Percentiles rank a stretch among this genome's conserved stretches.
phyloP scores from a whole-genome alignment of 805 yeast species.

The Candida maris region DNA sequence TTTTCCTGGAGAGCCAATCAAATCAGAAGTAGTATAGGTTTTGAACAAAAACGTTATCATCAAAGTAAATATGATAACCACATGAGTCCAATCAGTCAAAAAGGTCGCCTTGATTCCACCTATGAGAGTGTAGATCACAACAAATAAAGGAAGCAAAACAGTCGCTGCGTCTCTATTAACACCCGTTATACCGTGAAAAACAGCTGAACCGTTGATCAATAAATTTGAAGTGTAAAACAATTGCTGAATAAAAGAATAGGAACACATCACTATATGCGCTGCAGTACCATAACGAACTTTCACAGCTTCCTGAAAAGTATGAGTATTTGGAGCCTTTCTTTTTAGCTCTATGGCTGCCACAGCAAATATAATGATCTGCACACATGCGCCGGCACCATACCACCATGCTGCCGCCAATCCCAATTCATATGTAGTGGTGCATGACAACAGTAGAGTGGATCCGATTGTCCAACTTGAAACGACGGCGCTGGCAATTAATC shows the following conservation, averaged over 20 bases:
- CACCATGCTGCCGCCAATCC: constrained; percentile 37
- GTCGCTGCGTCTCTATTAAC: constrained; percentile 33
- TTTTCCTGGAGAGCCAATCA: constrained; percentile 34
- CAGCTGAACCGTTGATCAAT: constrained; percentile 34
- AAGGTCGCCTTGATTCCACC: constrained; percentile 42
- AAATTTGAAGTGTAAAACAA: constrained; percentile 32
- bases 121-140: constrained; percentile 34
- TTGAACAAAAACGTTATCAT: constrained; percentile 28
- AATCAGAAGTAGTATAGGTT: constrained; percentile 28
- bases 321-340: constrained; percentile 35
- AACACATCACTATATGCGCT: constrained; percentile 28
- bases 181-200: constrained; percentile 32
- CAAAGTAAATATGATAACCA: constrained; percentile 33
- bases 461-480: constrained; percentile 38
- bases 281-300: constrained; percentile 30
- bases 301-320: constrained; percentile 34
- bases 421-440: constrained; percentile 29
- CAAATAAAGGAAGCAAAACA: constrained; percentile 35
- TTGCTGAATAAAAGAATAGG: constrained; percentile 27
- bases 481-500: constrained; percentile 35
- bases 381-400: constrained; percentile 34
- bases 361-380: constrained; percentile 32
- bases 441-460: constrained; percentile 28
- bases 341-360: constrained; percentile 32
- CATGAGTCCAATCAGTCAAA: constrained; percentile 38